Percentiles rank a stretch among this genome's conserved stretches.
Conservation (phyloP, 1,284 basidiomycete genomes). For the Fistulinella staudtii region DNA sequence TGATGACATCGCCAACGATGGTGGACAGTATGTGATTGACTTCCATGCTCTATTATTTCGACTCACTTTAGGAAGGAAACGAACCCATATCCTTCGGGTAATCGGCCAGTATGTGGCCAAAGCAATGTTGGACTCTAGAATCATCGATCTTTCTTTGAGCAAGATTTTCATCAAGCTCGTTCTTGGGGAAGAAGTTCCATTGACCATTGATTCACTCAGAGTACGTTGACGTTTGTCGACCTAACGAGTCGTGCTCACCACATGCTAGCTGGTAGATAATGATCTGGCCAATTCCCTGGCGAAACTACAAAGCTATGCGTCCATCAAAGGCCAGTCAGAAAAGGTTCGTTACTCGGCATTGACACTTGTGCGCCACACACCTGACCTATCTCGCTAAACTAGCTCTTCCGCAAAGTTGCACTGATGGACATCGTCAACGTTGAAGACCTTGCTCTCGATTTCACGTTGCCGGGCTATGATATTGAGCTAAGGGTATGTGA, state of each 20-base stretch:
- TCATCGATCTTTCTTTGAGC: slow-evolving; percentile 95
- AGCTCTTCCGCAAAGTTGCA: slow-evolving; percentile 56
- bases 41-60: not conserved
- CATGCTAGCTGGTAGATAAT: slow-evolving; percentile 68
- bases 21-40: slow-evolving; percentile 58
- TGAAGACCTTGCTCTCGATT: slow-evolving; percentile 89
- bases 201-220: slow-evolving; percentile 79
- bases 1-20: slow-evolving; percentile 63
- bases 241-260: slow-evolving; percentile 12
- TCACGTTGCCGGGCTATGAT: slow-evolving; percentile 93
- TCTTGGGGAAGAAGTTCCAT: slow-evolving; percentile 80
- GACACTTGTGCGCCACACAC: slow-evolving; percentile 1
- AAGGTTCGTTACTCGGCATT: slow-evolving; percentile 41
- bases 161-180: slow-evolving; percentile 88
- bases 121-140: slow-evolving; percentile 94
- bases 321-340: slow-evolving; percentile 43
- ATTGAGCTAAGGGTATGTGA: slow-evolving; percentile 79
- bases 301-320: slow-evolving; percentile 65
- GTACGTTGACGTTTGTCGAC: slow-evolving; percentile 38
- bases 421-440: slow-evolving; percentile 63
- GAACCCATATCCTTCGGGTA: slow-evolving; percentile 81
- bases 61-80: slow-evolving; percentile 48
- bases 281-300: slow-evolving; percentile 83
- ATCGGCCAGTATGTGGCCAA: slow-evolving; percentile 98
- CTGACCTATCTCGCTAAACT: not conserved